These are phyloP conservation scores for Phanerochaete carnosa DNA, from an alignment of 768 basidiomycete species.

Conservation along the genomic window DNA sequence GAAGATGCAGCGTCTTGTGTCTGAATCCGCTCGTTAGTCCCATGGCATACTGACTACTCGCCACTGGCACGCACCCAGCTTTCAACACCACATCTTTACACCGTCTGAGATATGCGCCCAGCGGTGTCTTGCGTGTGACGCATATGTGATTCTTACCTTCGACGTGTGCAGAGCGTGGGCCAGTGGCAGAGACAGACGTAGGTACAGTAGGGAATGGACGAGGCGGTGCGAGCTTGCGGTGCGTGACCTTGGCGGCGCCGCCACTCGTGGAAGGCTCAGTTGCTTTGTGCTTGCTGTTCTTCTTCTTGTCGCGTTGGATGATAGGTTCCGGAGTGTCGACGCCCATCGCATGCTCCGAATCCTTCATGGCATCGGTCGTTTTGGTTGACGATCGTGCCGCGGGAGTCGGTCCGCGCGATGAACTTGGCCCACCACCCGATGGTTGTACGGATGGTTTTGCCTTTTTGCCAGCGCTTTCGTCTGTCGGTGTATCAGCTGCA, in stretches of 20 bases:
- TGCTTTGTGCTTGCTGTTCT: conserved; percentile 8
- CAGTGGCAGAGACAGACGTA: conserved; percentile 71
- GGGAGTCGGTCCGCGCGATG: neutral
- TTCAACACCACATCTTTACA: conserved; percentile 72
- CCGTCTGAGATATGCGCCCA: conserved; percentile 71
- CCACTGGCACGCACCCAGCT: conserved; percentile 53
- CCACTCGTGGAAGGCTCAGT: neutral
- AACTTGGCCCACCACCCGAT: neutral
- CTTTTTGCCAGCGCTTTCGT: neutral
- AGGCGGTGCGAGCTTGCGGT: conserved; percentile 67
- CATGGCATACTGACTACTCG: neutral
- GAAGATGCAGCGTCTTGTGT: conserved; percentile 69
- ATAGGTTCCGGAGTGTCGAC: neutral
- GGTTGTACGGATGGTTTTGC: neutral
- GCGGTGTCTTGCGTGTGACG: conserved; percentile 68
- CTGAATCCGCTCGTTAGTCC: conserved; percentile 33
- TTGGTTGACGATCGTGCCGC: neutral
- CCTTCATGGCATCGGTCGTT: neutral
- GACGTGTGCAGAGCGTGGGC: conserved; percentile 72
- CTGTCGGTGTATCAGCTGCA: neutral
- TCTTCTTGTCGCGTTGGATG: neutral
- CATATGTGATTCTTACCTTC: conserved; percentile 84
- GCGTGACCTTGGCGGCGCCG: conserved; percentile 25
- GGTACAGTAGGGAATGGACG: conserved; percentile 78
- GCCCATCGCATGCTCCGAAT: no score